Conservation (phyloP, 768 basidiomycete species). For the Boletus rubescentipes region DNA sequence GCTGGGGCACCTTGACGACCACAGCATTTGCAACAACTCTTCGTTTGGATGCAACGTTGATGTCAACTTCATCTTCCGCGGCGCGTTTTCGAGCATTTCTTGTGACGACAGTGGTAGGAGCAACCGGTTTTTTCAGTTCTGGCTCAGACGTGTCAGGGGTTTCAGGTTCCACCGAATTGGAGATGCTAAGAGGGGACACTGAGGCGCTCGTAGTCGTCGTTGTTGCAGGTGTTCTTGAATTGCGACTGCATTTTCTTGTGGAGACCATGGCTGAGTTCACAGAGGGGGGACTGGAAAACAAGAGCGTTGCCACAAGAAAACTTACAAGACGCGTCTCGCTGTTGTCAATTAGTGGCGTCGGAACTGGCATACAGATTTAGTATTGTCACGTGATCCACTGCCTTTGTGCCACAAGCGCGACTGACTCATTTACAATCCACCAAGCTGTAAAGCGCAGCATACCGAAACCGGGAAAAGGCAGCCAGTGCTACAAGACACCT, state of each 20-base stretch:
- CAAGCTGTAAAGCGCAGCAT: neutral
- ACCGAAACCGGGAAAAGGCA: too few species aligned
- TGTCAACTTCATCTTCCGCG: conserved; percentile 36
- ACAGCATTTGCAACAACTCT: conserved; percentile 33
- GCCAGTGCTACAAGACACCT: too few species aligned
- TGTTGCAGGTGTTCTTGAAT: conserved; percentile 22
- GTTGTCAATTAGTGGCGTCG: conserved; percentile 27
- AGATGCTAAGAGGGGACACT: conserved; percentile 50
- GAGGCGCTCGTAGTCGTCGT: conserved; percentile 38
- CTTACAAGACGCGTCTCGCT: conserved; percentile 18
- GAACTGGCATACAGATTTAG: conserved; percentile 5
- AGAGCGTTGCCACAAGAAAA: conserved; percentile 21
- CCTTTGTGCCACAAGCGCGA: conserved; percentile 31
- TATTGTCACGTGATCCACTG: conserved; percentile 22
- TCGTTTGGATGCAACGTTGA: conserved; percentile 28
- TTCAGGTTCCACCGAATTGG: conserved; percentile 44
- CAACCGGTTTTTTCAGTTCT: conserved; percentile 14
- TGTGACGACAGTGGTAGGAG: neutral
- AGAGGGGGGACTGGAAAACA: neutral
- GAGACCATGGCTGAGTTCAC: conserved; percentile 18
- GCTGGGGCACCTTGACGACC: conserved; percentile 17
- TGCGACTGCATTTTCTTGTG: conserved; percentile 20
- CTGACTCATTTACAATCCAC: neutral
- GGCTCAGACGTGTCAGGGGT: conserved; percentile 55
- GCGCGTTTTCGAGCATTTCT: conserved; percentile 28